Conservation (phyloP, 768 basidiomycete genomes). For the Zangia roseola region DNA sequence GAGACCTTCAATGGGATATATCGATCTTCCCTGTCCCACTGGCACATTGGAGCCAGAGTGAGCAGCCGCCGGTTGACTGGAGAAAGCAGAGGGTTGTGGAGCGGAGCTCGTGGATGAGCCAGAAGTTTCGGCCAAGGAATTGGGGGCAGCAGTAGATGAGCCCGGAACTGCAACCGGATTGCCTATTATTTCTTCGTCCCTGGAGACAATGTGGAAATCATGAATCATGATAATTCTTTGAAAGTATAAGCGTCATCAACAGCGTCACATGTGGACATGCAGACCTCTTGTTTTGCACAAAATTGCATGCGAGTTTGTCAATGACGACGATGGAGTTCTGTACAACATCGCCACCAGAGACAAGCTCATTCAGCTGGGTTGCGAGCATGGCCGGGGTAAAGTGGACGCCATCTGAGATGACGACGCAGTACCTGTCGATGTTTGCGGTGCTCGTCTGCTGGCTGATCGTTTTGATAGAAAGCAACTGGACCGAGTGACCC, state of each 20-base stretch:
- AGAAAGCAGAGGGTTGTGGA: slow-evolving; percentile 25
- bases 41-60: slow-evolving; percentile 16
- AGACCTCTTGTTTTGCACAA: slow-evolving; percentile 81
- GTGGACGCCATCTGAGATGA: slow-evolving; percentile 85
- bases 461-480: slow-evolving; percentile 79
- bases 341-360: slow-evolving; percentile 58
- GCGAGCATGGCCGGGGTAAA: slow-evolving; percentile 95
- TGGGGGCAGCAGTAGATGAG: slow-evolving; percentile 30
- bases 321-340: slow-evolving; percentile 71
- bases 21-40: slow-evolving; percentile 25
- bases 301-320: slow-evolving; percentile 77
- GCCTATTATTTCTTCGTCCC: slow-evolving; percentile 71
- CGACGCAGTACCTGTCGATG: slow-evolving; percentile 69
- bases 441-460: slow-evolving; percentile 29
- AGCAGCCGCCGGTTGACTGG: slow-evolving; percentile 11
- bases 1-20: slow-evolving; percentile 89
- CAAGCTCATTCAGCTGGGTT: slow-evolving; percentile 80
- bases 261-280: slow-evolving; percentile 16
- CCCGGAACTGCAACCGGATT: slow-evolving; percentile 44
- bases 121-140: slow-evolving; percentile 21
- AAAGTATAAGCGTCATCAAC: slow-evolving; percentile 2
- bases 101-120: slow-evolving; percentile 31
- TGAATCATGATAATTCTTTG: slow-evolving; percentile 81
- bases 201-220: slow-evolving; percentile 54
- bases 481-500: slow-evolving; percentile 66